These are phyloP conservation scores for Clarireedia hainanense DNA, from an alignment of 2,329 filamentous ascomycete genomes.

Conservation along the genomic window DNA sequence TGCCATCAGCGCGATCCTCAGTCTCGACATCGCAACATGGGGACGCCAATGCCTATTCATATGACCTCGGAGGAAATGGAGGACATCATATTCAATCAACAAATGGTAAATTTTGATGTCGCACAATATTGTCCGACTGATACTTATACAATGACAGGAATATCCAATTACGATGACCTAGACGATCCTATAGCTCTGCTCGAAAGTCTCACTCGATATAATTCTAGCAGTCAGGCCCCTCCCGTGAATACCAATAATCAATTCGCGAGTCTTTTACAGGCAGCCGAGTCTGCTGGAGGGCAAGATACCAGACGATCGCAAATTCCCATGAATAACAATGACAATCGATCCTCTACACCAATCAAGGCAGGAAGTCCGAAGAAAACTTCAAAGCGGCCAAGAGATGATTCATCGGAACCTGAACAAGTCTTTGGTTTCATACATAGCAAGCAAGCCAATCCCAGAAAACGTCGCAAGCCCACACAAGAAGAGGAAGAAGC, in stretches of 20 bases:
- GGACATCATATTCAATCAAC: neutral
- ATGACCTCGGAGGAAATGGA: constrained; percentile 12
- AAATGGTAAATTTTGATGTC: constrained; percentile 3
- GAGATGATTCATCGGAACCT: constrained; percentile 4
- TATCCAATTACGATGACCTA: constrained; percentile 13
- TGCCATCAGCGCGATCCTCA: neutral
- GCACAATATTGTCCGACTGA: constrained; percentile 5
- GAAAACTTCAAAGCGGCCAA: neutral
- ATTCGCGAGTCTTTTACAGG: constrained; percentile 23
- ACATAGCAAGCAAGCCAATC: neutral
- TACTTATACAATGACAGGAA: constrained; percentile 17
- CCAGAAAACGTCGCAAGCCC: constrained; percentile 10
- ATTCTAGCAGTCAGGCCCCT: constrained; percentile 5
- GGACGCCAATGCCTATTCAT: constrained; percentile 1
- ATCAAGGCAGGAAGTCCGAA: neutral
- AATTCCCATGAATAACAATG: constrained; percentile 2
- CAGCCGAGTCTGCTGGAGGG: constrained; percentile 22
- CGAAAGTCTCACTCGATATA: constrained; percentile 22
- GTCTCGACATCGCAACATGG: neutral
- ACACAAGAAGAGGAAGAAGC: constrained; percentile 14
- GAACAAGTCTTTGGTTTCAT: constrained; percentile 7
- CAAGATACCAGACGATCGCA: constrained; percentile 4
- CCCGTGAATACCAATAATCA: constrained; percentile 14
- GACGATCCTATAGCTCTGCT: constrained; percentile 22
- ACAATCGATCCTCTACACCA: neutral